Evolutionary conservation across 2,329 filamentous ascomycete genomes (phyloP), one percentile per base, ranked within the genome.

Genomic region (Periconia sp.): DNA sequence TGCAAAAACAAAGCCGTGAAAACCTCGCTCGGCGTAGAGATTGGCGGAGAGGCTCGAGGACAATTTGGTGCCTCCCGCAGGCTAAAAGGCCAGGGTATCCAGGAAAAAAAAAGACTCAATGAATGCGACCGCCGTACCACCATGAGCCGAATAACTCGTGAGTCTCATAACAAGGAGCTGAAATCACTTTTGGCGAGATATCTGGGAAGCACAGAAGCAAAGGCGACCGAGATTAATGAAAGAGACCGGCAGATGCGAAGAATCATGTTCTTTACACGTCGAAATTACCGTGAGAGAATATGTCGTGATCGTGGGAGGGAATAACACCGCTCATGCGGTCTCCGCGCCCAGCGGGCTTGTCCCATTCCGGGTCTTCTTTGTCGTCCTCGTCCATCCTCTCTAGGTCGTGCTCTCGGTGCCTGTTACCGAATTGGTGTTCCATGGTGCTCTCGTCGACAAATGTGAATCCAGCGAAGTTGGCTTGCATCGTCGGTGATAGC

Each of bases 371-470:
- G 13, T 76, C 73, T 40, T 73, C 67, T 39, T 61, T 66, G 19
- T 68, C 65, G 44, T 73, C 69, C 48, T 75, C 70, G 34, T 69
- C 70, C 69, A 72, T 73, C 43, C 70, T 83, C 53, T 70, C 72
- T 49, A 57, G 63, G 41, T 65, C 67, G 19, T 74, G 61, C 15
- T 69, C 62, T n/a, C 69, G 62, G 39, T 72, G 69, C 16, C 60
- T 66, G 46, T 58, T 44, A 16, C 48, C 57, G 43, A 89, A 91
- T 54, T 94, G 86, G 51, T 92, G 89, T 38, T 97, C 92, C 42
- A 99, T 85, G 2, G 89, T 89, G 63, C 89, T 96, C 73, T 97
- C 92, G 60, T 97, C 94, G n/a, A 97, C 94, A 69, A 95, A 99
- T 0, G 94, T 99, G 72, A 99, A 99, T 23, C 94, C 94, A 63